Evolutionary conservation across 306 rosid species (phyloP), one percentile per base, ranked within the genome.

Genomic region (Benincasa hispida): DNA sequence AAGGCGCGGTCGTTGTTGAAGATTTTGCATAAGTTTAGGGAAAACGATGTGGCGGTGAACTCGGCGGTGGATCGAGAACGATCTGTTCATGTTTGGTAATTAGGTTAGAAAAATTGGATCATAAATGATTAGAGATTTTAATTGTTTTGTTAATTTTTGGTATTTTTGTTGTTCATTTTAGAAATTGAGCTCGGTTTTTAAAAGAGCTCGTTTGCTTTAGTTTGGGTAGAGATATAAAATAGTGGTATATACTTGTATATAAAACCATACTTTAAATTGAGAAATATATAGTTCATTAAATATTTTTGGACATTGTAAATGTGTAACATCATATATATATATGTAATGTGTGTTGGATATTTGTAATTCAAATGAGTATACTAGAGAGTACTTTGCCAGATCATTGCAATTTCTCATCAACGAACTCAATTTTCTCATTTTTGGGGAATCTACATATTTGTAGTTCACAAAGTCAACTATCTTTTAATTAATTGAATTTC

Each of bases 1-100:
- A 91, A 93, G 80, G 91, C 93, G 0, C 84, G 94, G 0, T 83
- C 84, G 11, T 90, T 93, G 30, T 85, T 93, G 63, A 88, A 78
- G 34, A 72, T 90, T 79, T 79, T 93, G 6, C 98, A 88, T 0
- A 87, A 84, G 53, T 88, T 84, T 56, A 79, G 73, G 15, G 91
- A 88, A 79, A 75, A 89, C 5, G 81, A 76, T 56, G 50, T 55
- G 80, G 76, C 72, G 74, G 81, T 66, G 76, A 77, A 79, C 56
- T 79, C 89, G 1, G 77, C 85, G 0, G 79, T 51, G 77, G 34
- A 74, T 17, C 84, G 76, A 1, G 87, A 88, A 79, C 81, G 32
- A 5, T 50, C 83, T 25, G 79, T 88, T 78, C 85, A 30, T 14
- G 79, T 83, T 48, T 55, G 89, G 82, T 85, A 83, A 83, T 69